Evolutionary conservation across 257 asterid genomes (phyloP).

Genomic region (Penstemon newberryi): DNA sequence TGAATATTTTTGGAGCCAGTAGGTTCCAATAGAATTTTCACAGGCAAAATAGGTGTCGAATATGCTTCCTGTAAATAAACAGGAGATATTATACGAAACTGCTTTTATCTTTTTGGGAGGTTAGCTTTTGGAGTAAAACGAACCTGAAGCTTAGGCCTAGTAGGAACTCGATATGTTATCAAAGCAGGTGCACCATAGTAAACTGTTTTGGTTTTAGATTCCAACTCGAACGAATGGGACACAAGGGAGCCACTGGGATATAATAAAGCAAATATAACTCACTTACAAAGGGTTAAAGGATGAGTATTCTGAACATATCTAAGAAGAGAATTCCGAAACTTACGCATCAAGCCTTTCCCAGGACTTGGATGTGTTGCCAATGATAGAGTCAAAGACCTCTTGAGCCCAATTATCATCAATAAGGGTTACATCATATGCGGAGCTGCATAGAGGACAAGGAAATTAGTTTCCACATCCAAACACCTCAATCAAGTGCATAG

Average conservation of each 20-base stretch:
- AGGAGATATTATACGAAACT: background rate
- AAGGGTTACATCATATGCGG: conserved; percentile 64
- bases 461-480: conserved; percentile 16
- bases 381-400: conserved; percentile 47
- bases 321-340: conserved; percentile 26
- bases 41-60: conserved; percentile 61
- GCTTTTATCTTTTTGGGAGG: background rate
- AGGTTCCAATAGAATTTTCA: conserved; percentile 48
- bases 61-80: conserved; percentile 52
- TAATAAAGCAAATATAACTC: background rate
- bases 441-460: conserved; percentile 35
- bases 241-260: conserved; percentile 59
- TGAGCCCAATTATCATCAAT: conserved; percentile 56
- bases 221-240: conserved; percentile 68
- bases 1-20: conserved; percentile 32
- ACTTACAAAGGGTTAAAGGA: background rate
- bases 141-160: conserved; percentile 57
- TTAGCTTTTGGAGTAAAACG: conserved; percentile 15
- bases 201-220: conserved; percentile 52
- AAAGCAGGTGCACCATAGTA: conserved; percentile 62
- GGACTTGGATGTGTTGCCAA: conserved; percentile 60
- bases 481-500: conserved; percentile 7
- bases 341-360: conserved; percentile 66
- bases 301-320: background rate
- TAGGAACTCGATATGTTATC: conserved; percentile 54